Evolutionary conservation across 345 rosid genomes (phyloP).

Genomic region (Salix koriyanagi): DNA sequence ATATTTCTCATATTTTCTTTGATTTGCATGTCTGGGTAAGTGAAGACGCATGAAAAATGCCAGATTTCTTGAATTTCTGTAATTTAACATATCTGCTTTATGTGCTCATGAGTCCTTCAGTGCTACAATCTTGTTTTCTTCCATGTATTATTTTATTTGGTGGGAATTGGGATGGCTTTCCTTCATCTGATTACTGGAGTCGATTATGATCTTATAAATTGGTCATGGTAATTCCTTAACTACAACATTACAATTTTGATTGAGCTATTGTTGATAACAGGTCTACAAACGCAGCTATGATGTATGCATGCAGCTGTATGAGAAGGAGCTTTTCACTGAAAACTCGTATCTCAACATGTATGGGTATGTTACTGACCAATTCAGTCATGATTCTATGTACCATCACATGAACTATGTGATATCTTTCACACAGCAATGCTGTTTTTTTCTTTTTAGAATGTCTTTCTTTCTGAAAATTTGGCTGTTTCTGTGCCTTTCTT

Average conservation of each 20-base stretch:
- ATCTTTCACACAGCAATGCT: background rate
- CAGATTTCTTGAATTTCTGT: background rate
- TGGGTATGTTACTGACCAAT: slow-evolving; percentile 50
- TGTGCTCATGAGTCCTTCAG: background rate
- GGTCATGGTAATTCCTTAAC: background rate
- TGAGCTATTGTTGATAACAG: slow-evolving; percentile 36
- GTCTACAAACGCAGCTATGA: slow-evolving; percentile 80
- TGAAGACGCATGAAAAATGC: background rate
- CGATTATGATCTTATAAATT: background rate
- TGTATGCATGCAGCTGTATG: slow-evolving; percentile 73
- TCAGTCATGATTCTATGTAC: background rate
- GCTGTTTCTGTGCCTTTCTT: background rate
- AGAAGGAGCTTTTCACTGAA: slow-evolving; percentile 74
- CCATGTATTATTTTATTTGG: background rate
- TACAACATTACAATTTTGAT: background rate
- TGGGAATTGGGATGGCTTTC: background rate
- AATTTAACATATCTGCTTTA: background rate
- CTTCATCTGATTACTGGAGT: background rate
- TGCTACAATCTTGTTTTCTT: background rate
- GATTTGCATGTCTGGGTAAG: background rate
- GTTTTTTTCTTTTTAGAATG: background rate
- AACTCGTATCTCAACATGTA: slow-evolving; percentile 67
- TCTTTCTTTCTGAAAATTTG: slow-evolving; percentile 3
- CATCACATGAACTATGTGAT: background rate
- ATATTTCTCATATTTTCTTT: background rate